Percentiles rank a stretch among this genome's conserved stretches.
Conservation (phyloP, 331 rosid genomes). For the Prunus yedoensis region DNA sequence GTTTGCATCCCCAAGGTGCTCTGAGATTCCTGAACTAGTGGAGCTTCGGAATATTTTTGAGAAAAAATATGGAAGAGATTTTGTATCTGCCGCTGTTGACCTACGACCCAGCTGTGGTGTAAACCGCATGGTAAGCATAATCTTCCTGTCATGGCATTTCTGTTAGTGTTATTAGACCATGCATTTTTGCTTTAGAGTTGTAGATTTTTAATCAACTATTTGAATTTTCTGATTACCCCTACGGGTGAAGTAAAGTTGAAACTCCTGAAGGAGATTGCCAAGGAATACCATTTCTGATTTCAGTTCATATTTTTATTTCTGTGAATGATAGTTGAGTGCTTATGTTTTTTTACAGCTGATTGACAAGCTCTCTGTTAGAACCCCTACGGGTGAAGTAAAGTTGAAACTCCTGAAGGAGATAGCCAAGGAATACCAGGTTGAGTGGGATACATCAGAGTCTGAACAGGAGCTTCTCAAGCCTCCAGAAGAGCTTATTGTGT, state of each 20-base stretch:
- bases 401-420: slow-evolving; percentile 86
- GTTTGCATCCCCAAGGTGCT: slow-evolving; percentile 93
- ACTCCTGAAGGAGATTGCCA: no score
- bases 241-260: no score
- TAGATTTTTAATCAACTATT: neutral
- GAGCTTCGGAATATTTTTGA: slow-evolving; percentile 68
- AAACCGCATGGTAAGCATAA: slow-evolving; percentile 67
- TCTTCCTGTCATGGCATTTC: neutral
- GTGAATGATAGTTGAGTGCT: neutral
- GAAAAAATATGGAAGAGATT: slow-evolving; percentile 92
- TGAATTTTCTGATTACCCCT: neutral
- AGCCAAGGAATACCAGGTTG: slow-evolving; percentile 82
- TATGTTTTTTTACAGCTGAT: slow-evolving; percentile 58
- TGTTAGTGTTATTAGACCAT: neutral
- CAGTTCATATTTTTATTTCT: neutral
- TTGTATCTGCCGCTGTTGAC: slow-evolving; percentile 90
- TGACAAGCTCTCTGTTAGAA: slow-evolving; percentile 95
- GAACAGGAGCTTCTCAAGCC: slow-evolving; percentile 85
- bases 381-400: slow-evolving; percentile 81
- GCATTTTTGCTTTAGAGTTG: neutral
- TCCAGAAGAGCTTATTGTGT: slow-evolving; percentile 76
- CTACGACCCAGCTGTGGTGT: slow-evolving; percentile 88
- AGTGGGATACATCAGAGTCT: slow-evolving; percentile 83
- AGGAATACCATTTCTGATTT: neutral
- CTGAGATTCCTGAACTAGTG: slow-evolving; percentile 87